Percentiles rank a stretch among this genome's conserved stretches.
Conservation (phyloP, 1,139 yeast species). For the Citeromyces siamensis region DNA sequence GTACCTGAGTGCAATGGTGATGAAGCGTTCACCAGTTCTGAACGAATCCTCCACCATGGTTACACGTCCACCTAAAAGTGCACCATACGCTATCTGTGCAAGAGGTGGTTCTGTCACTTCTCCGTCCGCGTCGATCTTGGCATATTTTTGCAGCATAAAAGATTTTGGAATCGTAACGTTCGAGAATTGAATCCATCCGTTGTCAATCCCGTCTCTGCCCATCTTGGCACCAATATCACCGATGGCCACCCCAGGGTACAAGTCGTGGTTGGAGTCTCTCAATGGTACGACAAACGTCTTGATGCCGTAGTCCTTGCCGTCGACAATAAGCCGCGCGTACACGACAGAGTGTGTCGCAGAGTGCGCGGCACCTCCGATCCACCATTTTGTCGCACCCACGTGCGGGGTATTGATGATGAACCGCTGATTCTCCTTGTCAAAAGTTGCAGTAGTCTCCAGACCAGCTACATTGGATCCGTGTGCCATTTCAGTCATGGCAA, state of each 20-base stretch:
- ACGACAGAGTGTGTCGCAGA: constrained; percentile 77
- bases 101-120: constrained; percentile 64
- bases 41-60: constrained; percentile 80
- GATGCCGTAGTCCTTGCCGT: constrained; percentile 81
- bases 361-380: constrained; percentile 98
- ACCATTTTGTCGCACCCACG: constrained; percentile 90
- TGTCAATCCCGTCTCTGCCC: constrained; percentile 86
- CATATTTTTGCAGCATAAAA: constrained; percentile 72
- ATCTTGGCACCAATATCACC: constrained; percentile 93
- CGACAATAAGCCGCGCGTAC: constrained; percentile 72
- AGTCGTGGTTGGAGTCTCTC: constrained; percentile 58
- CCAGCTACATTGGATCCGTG: constrained; percentile 94
- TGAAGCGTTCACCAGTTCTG: constrained; percentile 66
- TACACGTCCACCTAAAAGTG: constrained; percentile 81
- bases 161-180: constrained; percentile 74
- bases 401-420: constrained; percentile 80
- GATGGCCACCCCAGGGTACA: constrained; percentile 67
- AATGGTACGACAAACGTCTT: constrained; percentile 85
- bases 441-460: constrained; percentile 84
- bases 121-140: constrained; percentile 55
- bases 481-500: constrained; percentile 89
- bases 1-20: constrained; percentile 78
- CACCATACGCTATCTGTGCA: constrained; percentile 81
- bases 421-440: constrained; percentile 49
- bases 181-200: constrained; percentile 90